Base-by-base conservation (phyloP, 139 green algal genomes). In the Ulvella scutata region DNA sequence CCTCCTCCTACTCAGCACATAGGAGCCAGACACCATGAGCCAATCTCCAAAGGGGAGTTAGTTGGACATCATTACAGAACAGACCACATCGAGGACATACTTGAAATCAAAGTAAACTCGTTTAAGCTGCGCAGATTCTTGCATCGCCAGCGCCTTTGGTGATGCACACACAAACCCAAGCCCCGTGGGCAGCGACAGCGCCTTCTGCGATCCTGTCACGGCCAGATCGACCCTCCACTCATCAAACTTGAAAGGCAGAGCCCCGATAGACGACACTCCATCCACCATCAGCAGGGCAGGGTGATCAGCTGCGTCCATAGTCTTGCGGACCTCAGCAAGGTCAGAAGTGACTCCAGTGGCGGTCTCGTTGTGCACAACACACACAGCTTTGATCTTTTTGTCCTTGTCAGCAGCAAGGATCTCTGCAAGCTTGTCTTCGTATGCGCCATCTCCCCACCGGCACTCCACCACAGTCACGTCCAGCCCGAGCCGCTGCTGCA, bases 291-390 rank as follows among this genome's bases (percentile, higher is more conserved):
- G 86, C 80, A 98, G 82, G 1, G 93, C 92, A 4, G 89, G 90
- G 82, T 97, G 92, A 40, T 51, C 75, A 3, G 76, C 79, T 0
- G 77, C 81, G 73, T 97, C 88, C 84, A 96, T 91, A 1, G 85
- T 86, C 29, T 85, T 62, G 36, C 86, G 78, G 36, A 83, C 73
- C 61, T 35, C 74, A 89, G 72, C 80, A 37, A 98, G 87, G 83
- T 97, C 88, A 28, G 79, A 88, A 20, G 93, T 98, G 20, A 95
- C 88, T 20, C 84, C 93, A 9, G 94, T 98, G 4, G 94, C 93
- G 2, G 94, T 98, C 83, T 98, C 94, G 75, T 98, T 98, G 86
- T 98, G 94, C 29, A 98, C 93, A 4, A 98, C 89, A 34, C 80
- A 87, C 40, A 98, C 94, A 4, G 93, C 93, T 83, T 96, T 98